phyloP scores from a whole-genome alignment of 139 green algal genomes.

The Dunaliella sp. region DNA sequence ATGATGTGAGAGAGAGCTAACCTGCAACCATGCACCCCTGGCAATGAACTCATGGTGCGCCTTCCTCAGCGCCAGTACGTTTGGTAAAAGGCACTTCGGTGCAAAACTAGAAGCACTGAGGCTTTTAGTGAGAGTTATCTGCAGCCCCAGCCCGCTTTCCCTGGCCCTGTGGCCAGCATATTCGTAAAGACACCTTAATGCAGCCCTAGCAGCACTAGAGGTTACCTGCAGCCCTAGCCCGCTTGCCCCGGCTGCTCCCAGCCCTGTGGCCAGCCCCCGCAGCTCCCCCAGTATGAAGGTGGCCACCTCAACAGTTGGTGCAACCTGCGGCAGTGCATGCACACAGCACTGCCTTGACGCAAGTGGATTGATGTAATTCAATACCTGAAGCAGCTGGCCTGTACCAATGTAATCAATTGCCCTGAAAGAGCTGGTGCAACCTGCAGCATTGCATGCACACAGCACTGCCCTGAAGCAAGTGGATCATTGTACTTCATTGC shows the following conservation, averaged over 20 bases:
- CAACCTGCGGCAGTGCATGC: constrained; percentile 7
- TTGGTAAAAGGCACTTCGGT: no score
- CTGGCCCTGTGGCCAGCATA: constrained; percentile 30
- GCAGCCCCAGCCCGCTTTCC: constrained; percentile 26
- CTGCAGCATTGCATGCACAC: constrained; percentile 5
- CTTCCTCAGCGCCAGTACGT: no score
- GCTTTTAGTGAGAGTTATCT: no score
- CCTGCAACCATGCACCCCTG: no score
- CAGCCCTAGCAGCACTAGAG: constrained; percentile 12
- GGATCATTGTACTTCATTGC: not conserved
- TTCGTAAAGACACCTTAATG: no score
- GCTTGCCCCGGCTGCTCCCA: not conserved
- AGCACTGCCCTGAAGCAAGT: not conserved
- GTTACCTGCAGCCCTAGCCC: constrained; percentile 40
- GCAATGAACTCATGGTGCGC: no score
- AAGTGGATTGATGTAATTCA: not conserved
- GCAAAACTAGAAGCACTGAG: constrained; percentile 6
- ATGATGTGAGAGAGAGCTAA: no score
- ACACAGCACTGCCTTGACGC: not conserved
- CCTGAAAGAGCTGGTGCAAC: constrained; percentile 34
- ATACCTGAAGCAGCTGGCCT: not conserved
- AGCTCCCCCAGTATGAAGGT: constrained; percentile 65
- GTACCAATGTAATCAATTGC: no score
- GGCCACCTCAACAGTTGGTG: constrained; percentile 41
- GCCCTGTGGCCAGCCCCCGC: constrained; percentile 40